These are phyloP conservation scores for Fusarium miscanthi DNA, from an alignment of 2,329 filamentous ascomycete species.

Conservation along the genomic window DNA sequence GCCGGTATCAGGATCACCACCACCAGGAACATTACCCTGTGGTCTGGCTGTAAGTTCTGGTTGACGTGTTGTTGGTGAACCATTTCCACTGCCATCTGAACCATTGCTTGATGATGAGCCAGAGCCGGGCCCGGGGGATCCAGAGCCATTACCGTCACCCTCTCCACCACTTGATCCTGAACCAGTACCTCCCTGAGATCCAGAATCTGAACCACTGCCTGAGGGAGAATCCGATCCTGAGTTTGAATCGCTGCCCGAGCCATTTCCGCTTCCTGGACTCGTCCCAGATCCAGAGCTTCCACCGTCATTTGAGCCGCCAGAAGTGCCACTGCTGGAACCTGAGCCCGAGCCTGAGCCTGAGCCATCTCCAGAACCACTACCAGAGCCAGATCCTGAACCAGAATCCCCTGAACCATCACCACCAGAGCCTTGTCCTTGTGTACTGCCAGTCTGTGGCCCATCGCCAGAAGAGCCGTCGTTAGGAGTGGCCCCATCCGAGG, in stretches of 20 bases:
- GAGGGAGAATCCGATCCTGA: neutral
- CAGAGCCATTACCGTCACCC: neutral
- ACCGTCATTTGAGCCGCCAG: neutral
- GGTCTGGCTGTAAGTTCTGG: neutral
- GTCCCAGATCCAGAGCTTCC: neutral
- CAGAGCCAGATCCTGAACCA: neutral
- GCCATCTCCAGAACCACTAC: neutral
- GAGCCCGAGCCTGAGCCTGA: neutral
- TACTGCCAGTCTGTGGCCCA: neutral
- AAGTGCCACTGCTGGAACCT: neutral
- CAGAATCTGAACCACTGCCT: neutral
- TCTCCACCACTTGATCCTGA: neutral
- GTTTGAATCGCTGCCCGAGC: neutral
- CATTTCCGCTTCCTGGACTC: neutral
- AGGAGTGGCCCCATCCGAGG: neutral
- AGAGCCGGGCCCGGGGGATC: neutral
- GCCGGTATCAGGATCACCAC: neutral
- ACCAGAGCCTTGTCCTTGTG: constrained; percentile 2
- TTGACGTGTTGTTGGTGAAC: neutral
- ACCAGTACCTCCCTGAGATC: neutral
- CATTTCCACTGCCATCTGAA: neutral
- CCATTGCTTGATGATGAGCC: neutral
- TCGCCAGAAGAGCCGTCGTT: neutral
- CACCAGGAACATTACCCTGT: neutral
- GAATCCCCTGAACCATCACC: neutral